Evolutionary conservation across 2,329 filamentous ascomycete genomes (phyloP).

Genomic region (Gnomoniopsis sp.): DNA sequence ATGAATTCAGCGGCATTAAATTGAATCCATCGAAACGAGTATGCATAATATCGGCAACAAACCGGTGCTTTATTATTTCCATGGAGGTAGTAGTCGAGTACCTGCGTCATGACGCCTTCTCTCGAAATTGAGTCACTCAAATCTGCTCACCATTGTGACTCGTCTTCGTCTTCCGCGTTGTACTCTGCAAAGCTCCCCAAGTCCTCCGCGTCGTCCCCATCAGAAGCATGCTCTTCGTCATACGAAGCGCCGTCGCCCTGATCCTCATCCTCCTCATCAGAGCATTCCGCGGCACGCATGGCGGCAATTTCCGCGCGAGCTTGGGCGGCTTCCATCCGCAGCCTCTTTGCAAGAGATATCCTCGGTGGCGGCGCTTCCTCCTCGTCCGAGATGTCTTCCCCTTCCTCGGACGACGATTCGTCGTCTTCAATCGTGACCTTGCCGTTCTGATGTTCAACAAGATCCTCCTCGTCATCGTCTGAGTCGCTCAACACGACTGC

Average conservation of each 20-base stretch:
- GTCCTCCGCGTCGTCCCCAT: not conserved
- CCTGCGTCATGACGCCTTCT: no score
- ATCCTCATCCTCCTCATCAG: constrained; percentile 3
- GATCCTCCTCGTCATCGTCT: constrained; percentile 4
- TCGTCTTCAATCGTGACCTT: not conserved
- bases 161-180: constrained; percentile 4
- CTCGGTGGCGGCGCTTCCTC: constrained; percentile 3
- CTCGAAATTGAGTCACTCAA: not conserved
- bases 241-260: not conserved
- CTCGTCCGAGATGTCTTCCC: constrained; percentile 7
- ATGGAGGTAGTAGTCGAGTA: no score
- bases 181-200: not conserved
- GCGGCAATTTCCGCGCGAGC: not conserved
- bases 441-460: not conserved
- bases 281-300: not conserved
- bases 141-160: not conserved
- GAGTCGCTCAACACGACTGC: not conserved
- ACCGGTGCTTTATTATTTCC: no score
- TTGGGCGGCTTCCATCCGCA: constrained; percentile 9
- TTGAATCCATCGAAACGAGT: no score
- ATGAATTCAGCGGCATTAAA: no score
- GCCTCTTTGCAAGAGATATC: constrained; percentile 11
- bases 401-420: not conserved
- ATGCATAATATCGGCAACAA: no score
- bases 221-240: constrained; percentile 1